Percentiles rank a stretch among this genome's conserved stretches.
phyloP scores from a whole-genome alignment of 352 stramenopile species.

The Phytophthora pini region DNA sequence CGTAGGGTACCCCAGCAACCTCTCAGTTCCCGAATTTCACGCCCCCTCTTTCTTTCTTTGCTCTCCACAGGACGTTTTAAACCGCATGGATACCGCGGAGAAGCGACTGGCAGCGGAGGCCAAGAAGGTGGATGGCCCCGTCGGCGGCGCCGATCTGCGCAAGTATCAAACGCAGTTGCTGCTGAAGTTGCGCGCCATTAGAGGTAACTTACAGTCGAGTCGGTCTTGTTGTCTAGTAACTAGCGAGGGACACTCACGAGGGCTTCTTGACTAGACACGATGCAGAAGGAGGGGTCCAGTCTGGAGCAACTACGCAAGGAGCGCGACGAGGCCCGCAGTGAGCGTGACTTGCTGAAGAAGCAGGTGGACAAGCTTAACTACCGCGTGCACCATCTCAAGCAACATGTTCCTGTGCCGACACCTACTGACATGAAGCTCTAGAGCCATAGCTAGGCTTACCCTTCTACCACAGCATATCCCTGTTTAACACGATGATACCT shows the following conservation, averaged over 20 bases:
- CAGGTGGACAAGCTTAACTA: conserved; percentile 86
- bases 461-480: not conserved
- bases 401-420: conserved; percentile 61
- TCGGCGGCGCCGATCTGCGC: conserved; percentile 67
- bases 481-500: conserved; percentile 18
- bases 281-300: conserved; percentile 66
- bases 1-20: not conserved
- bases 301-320: conserved; percentile 69
- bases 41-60: conserved; percentile 2
- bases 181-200: conserved; percentile 62
- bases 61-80: conserved; percentile 48
- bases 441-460: not conserved
- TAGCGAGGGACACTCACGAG: too few species aligned
- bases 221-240: not conserved
- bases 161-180: conserved; percentile 76
- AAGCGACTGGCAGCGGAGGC: conserved; percentile 43
- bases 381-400: conserved; percentile 77
- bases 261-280: conserved; percentile 48
- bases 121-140: conserved; percentile 56
- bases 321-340: conserved; percentile 58
- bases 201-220: conserved; percentile 30
- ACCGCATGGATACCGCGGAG: conserved; percentile 55
- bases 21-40: not conserved
- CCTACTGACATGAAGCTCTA: conserved; percentile 33
- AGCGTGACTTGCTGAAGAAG: conserved; percentile 70